phyloP scores from a whole-genome alignment of 208 protist species.

The Angomonas deanei region DNA sequence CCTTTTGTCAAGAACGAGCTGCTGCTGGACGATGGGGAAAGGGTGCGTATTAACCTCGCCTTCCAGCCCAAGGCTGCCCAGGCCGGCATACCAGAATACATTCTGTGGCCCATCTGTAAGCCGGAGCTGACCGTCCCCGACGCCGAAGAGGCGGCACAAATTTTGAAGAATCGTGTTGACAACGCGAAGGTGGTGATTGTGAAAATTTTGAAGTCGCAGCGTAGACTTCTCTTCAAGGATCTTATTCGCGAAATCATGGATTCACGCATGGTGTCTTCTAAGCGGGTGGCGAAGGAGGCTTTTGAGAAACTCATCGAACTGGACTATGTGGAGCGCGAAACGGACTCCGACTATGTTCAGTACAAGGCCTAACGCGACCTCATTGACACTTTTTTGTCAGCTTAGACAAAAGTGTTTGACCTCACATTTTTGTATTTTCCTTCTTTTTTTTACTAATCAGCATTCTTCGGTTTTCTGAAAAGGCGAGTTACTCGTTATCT shows the following conservation, averaged over 20 bases:
- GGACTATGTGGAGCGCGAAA: slow-evolving; percentile 33
- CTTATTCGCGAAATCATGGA: slow-evolving; percentile 1
- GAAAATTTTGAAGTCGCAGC: not conserved
- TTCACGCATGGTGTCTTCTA: slow-evolving; percentile 15
- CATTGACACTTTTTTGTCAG: too few species aligned
- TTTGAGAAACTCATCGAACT: slow-evolving; percentile 51
- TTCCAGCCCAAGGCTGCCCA: not conserved
- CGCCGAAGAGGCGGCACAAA: not conserved
- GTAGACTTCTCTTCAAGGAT: not conserved
- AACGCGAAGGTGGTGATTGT: not conserved
- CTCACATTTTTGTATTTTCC: too few species aligned
- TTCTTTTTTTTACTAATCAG: not conserved
- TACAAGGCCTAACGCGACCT: too few species aligned
- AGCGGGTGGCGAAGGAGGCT: slow-evolving; percentile 39
- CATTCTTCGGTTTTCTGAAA: not conserved
- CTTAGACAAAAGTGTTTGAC: too few species aligned
- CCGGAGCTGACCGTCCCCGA: not conserved
- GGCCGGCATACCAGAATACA: not conserved
- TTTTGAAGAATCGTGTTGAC: not conserved
- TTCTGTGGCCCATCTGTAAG: not conserved
- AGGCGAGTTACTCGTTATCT: too few species aligned
- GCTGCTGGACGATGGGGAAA: not conserved
- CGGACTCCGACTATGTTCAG: too few species aligned
- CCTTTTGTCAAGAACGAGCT: not conserved
- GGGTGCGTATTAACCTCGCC: not conserved